Evolutionary conservation across 1,139 yeast genomes (phyloP), one percentile per base, ranked within the genome.

Genomic region (Trichomonascaceae sp.): DNA sequence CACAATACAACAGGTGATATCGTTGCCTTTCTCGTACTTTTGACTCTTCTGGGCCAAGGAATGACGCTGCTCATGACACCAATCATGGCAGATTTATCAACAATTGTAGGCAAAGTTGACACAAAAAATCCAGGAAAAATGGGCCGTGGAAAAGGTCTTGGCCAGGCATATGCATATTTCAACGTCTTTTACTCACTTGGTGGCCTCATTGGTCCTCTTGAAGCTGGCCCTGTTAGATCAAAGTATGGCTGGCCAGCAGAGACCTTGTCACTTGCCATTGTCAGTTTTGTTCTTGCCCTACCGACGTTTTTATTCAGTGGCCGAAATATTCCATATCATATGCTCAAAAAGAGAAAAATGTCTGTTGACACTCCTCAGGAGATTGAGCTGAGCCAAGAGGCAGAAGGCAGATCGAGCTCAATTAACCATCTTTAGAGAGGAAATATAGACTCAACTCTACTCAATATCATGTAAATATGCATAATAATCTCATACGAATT

Each of bases 151-250:
- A 66, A 66, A 47, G 74, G 72, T 3, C 64, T 60, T 45, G 74
- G 72, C 5, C 72, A 70, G 50, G 72, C 67, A 1, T 71, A 68
- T 51, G 73, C 71, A 1, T 57, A 68, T n/a, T 69, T 67, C 58
- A 71, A 71, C 48, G 64, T 70, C 15, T 70, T 69, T 3, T 70
- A 60, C 50, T 62, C 72, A 1, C 47, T 69, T 1, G 74, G 74
- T 1, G 56, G 65, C 3, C 56, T 71, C 22, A 57, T 69, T 50
- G 74, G 74, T 1, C 74, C 74, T 2, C 63, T 70, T 19, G 64
- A 63, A 45, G 63, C 70, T 7, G 73, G 71, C 7, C 62, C 63
- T 1, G 60, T 63, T 15, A 58, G 58, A 47, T 57, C 55, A 6
- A 30, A 48, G 10, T 49, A 58, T 30, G 73, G 72, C 19, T 70